phyloP scores from a whole-genome alignment of 2,329 filamentous ascomycete species.

The Phyllosticta citrichinensis region DNA sequence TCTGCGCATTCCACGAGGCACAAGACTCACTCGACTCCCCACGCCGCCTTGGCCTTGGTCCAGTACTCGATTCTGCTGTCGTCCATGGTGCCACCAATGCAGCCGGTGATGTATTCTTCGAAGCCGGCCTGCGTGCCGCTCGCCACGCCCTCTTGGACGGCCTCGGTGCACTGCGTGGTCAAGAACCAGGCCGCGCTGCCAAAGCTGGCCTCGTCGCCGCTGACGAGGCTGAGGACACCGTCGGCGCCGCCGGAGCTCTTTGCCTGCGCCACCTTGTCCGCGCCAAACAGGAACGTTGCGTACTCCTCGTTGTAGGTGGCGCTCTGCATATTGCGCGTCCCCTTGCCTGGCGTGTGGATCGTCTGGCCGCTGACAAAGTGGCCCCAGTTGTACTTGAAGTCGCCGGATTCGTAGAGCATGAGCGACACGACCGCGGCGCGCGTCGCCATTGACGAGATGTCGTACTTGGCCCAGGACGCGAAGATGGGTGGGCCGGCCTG shows the following conservation, averaged over 20 bases:
- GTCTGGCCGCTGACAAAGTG: constrained; percentile 37
- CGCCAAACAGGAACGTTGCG: constrained; percentile 36
- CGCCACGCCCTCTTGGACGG: constrained; percentile 36
- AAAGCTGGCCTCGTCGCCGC: constrained; percentile 43
- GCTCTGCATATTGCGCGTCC: constrained; percentile 59
- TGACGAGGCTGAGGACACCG: constrained; percentile 43
- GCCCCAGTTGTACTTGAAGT: constrained; percentile 65
- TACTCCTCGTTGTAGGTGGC: constrained; percentile 47
- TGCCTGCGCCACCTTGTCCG: constrained; percentile 21
- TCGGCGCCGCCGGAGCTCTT: constrained; percentile 26
- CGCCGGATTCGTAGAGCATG: constrained; percentile 60
- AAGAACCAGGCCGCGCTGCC: constrained; percentile 54
- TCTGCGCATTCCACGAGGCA: not conserved
- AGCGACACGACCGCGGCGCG: constrained; percentile 62
- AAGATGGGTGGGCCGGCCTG: constrained; percentile 50
- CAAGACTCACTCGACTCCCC: constrained; percentile 1
- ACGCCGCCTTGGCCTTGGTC: constrained; percentile 5
- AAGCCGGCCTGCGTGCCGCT: constrained; percentile 41
- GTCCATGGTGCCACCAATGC: constrained; percentile 8
- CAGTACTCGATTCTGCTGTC: constrained; percentile 4
- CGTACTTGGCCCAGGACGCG: constrained; percentile 47
- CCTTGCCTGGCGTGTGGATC: constrained; percentile 49
- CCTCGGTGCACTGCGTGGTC: constrained; percentile 40
- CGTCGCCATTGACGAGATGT: constrained; percentile 44
- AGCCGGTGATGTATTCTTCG: constrained; percentile 38